Percentiles rank a stretch among this genome's conserved stretches.
phyloP scores from a whole-genome alignment of 331 rosid genomes.

The Spiraea crenata region DNA sequence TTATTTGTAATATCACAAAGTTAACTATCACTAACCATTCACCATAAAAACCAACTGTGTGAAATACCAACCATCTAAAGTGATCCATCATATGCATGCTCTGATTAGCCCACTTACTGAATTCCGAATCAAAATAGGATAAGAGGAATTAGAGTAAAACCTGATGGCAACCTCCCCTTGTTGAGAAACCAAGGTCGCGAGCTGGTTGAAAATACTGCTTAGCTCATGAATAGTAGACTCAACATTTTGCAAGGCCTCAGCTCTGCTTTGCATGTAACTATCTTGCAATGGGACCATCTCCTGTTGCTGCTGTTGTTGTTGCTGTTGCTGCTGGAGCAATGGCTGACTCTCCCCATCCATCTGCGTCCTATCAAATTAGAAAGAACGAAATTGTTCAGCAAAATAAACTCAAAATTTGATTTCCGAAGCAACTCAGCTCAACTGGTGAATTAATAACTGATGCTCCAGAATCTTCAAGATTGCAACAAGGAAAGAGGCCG shows the following conservation, averaged over 20 bases:
- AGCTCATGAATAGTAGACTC: slow-evolving; percentile 97
- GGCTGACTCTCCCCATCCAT: slow-evolving; percentile 84
- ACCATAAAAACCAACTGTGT: not conserved
- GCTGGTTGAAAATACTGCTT: slow-evolving; percentile 86
- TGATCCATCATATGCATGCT: not conserved
- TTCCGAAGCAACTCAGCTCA: not conserved
- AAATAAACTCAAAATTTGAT: not conserved
- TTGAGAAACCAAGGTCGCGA: slow-evolving; percentile 93
- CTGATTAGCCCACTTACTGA: not conserved
- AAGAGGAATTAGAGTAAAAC: slow-evolving; percentile 33
- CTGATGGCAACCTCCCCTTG: slow-evolving; percentile 97
- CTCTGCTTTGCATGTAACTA: slow-evolving; percentile 93
- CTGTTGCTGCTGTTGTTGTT: slow-evolving; percentile 62
- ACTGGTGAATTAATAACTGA: not conserved
- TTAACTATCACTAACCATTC: not conserved
- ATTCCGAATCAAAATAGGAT: not conserved
- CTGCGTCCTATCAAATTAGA: slow-evolving; percentile 56
- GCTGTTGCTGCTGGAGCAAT: slow-evolving; percentile 48
- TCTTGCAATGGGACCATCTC: slow-evolving; percentile 85
- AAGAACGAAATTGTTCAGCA: slow-evolving; percentile 2
- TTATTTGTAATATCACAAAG: not conserved
- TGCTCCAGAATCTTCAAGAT: not conserved
- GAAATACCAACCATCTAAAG: not conserved
- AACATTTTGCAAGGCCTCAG: slow-evolving; percentile 95
- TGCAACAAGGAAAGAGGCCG: not conserved